Percentiles rank a stretch among this genome's conserved stretches.
These are phyloP conservation scores for Gyrodon lividus DNA, from an alignment of 768 basidiomycete genomes.

Conservation along the genomic window DNA sequence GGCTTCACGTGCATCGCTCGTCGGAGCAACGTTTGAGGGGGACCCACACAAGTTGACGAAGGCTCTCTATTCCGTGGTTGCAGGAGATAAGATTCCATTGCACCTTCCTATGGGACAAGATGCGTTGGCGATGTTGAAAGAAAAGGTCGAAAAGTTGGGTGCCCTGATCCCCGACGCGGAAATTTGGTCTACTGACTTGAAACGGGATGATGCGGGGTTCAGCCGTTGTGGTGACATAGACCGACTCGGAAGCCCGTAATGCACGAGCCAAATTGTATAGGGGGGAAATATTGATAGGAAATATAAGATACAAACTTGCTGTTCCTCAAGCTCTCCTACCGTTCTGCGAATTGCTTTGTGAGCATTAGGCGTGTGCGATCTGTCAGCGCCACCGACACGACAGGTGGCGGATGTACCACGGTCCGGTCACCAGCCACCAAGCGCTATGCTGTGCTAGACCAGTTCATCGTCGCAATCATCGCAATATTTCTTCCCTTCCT, in stretches of 20 bases:
- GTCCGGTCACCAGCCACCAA: too few relatives aligned
- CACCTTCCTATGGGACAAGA: slow-evolving; percentile 14
- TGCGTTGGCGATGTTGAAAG: slow-evolving; percentile 1
- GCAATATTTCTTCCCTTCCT: neutral
- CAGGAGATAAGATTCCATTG: slow-evolving; percentile 9
- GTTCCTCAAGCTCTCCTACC: too few relatives aligned
- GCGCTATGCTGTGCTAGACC: too few relatives aligned
- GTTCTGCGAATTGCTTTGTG: too few relatives aligned
- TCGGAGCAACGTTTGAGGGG: slow-evolving; percentile 1
- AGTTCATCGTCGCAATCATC: neutral
- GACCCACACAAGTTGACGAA: slow-evolving; percentile 12
- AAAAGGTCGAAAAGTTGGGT: neutral
- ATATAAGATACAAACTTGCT: too few relatives aligned
- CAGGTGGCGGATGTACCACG: too few relatives aligned
- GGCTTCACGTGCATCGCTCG: neutral
- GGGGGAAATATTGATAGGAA: too few relatives aligned
- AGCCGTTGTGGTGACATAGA: neutral
- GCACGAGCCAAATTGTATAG: too few relatives aligned
- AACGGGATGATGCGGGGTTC: neutral
- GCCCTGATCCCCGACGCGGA: slow-evolving; percentile 3
- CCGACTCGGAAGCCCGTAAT: too few relatives aligned
- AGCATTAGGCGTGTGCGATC: too few relatives aligned
- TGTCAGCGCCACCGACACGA: too few relatives aligned
- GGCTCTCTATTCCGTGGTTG: slow-evolving; percentile 6
- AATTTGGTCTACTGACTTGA: slow-evolving; percentile 11